Percentiles rank a stretch among this genome's conserved stretches.
Conservation (phyloP, 148 eudicot genomes). For the Rhododendron mucronatum region DNA sequence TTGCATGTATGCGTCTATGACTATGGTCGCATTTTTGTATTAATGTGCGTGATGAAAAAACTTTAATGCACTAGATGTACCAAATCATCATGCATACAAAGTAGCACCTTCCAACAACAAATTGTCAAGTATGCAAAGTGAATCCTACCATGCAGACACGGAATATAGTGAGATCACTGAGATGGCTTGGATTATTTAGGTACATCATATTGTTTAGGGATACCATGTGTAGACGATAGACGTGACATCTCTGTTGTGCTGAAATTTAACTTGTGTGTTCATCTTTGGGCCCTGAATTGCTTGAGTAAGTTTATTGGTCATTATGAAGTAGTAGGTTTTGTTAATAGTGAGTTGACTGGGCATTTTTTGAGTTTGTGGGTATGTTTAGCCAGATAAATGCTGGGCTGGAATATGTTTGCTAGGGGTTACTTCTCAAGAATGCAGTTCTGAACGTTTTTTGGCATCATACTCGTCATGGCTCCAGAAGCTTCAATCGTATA, state of each 20-base stretch:
- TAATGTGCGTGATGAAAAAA: not conserved
- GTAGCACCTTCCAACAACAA: not conserved
- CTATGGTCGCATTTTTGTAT: not conserved
- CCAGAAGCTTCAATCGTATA: conserved; percentile 44
- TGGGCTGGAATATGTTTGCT: conserved; percentile 93
- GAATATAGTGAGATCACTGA: not conserved
- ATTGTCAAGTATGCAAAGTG: not conserved
- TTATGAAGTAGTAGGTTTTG: not conserved
- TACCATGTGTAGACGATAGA: not conserved
- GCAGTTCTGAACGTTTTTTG: conserved; percentile 68
- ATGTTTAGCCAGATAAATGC: conserved; percentile 87
- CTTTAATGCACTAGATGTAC: not conserved
- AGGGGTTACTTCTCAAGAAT: conserved; percentile 70
- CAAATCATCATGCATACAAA: not conserved
- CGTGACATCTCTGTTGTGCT: not conserved
- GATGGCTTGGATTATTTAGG: not conserved
- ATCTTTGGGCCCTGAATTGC: not conserved
- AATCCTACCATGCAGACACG: not conserved
- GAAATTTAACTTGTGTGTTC: not conserved
- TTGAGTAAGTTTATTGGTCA: not conserved
- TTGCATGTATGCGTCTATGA: not conserved
- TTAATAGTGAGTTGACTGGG: not conserved
- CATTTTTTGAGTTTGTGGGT: conserved; percentile 7
- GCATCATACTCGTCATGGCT: conserved; percentile 68
- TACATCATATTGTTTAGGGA: not conserved